Conservation (phyloP, 1,139 yeast species). For the Debaryomyces sp. region DNA sequence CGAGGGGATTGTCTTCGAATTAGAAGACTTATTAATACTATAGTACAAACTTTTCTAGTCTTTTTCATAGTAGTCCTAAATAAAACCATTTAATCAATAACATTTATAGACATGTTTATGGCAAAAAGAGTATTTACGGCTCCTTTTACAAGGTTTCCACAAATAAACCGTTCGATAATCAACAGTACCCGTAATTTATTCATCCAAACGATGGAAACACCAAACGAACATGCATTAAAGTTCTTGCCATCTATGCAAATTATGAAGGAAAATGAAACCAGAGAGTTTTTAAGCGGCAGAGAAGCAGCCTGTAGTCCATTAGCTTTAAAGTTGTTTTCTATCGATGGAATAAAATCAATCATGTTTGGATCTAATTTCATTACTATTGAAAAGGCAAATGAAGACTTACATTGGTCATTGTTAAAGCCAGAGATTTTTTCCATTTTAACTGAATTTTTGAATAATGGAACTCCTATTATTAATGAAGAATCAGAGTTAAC, state of each 20-base stretch:
- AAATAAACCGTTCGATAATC: not conserved
- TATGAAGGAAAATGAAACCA: slow-evolving; percentile 48
- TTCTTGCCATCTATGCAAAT: slow-evolving; percentile 49
- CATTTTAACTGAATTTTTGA: slow-evolving; percentile 78
- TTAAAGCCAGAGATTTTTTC: slow-evolving; percentile 89
- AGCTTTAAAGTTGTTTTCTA: slow-evolving; percentile 53
- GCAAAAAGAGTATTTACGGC: not conserved
- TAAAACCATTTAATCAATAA: not conserved
- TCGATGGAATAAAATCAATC: slow-evolving; percentile 54
- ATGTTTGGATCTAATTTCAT: slow-evolving; percentile 69
- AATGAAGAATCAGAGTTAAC: slow-evolving; percentile 32
- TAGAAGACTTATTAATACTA: not conserved
- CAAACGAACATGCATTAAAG: slow-evolving; percentile 51
- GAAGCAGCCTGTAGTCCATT: slow-evolving; percentile 59
- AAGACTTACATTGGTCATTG: slow-evolving; percentile 65
- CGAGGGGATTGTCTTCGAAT: not conserved
- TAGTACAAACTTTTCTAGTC: not conserved
- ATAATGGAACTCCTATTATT: slow-evolving; percentile 72
- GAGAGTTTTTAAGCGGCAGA: slow-evolving; percentile 56
- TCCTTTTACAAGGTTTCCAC: not conserved
- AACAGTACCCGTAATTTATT: slow-evolving; percentile 27
- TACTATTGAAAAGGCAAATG: slow-evolving; percentile 73
- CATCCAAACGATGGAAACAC: slow-evolving; percentile 47
- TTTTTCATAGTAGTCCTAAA: not conserved
- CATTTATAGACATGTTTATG: slow-evolving; percentile 1